Evolutionary conservation across 2,329 filamentous ascomycete genomes (phyloP), one percentile per base, ranked within the genome.

Genomic region (Xylogone sp.): DNA sequence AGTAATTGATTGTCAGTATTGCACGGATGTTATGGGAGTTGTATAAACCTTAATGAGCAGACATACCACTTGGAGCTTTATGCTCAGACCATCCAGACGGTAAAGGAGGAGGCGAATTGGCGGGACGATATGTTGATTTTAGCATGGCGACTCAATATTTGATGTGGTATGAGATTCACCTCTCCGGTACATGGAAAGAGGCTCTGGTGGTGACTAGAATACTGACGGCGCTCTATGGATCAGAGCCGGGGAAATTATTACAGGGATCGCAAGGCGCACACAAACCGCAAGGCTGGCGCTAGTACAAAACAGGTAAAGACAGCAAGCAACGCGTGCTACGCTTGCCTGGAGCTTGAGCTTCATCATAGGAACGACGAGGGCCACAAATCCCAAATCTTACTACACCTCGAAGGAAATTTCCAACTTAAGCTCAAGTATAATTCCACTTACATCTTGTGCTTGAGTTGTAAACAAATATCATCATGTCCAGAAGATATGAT

Each of bases 401-500:
- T 39, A 16, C 8, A 39, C n/a, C 13, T 18, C n/a, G 10, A 13
- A 16, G 12, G 13, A 39, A 16, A 5, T 27, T 39, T 39, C 13
- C 13, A 18, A 16, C n/a, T 39, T 39, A 39, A 39, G 13, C 34
- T 39, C 34, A 21, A 13, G 24, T 39, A n/a, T 39, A n/a, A 22
- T 22, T 45, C 45, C 18, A 44, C 31, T 49, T 42, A n/a, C 24
- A 42, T 49, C 42, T 21, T 22, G 24, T n/a, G 45, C 24, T 39
- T 45, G 45, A 39, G 29, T 49, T 22, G 39, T 39, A 39, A 39
- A 39, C 12, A 13, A 16, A 39, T 6, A 39, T 27, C 49, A 65
- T 64, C 73, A 97, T 97, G 92, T 96, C 92, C 73, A 88, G 92
- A 77, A 87, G 92, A 79, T 97, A 97, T 78, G 92, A 97, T 85